These are phyloP conservation scores for Pichia sp. DNA, from an alignment of 1,139 yeast species.

Conservation along the genomic window DNA sequence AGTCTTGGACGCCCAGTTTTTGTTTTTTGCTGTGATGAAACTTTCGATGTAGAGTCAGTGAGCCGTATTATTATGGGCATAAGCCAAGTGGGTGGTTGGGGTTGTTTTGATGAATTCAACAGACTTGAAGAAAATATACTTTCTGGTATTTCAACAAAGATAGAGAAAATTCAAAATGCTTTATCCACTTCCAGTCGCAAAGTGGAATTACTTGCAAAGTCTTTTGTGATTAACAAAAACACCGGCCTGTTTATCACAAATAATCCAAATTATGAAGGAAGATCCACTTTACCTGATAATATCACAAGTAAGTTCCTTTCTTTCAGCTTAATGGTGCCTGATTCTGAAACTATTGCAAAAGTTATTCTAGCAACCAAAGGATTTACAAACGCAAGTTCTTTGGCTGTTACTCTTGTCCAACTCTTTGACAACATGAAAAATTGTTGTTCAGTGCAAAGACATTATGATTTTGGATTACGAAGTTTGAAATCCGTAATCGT, in stretches of 20 bases:
- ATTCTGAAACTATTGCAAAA: conserved; percentile 63
- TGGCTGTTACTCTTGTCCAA: conserved; percentile 52
- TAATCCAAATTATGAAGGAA: conserved; percentile 87
- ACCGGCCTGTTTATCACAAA: conserved; percentile 84
- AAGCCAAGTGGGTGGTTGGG: conserved; percentile 91
- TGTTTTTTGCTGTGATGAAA: conserved; percentile 88
- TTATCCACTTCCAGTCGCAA: conserved; percentile 29
- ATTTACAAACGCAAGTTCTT: conserved; percentile 43
- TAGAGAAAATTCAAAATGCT: conserved; percentile 66
- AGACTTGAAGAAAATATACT: conserved; percentile 66
- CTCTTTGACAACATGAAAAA: conserved; percentile 46
- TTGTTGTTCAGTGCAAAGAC: conserved; percentile 51
- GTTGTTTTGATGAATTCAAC: conserved; percentile 94
- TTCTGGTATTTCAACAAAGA: conserved; percentile 82
- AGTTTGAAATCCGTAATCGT: conserved; percentile 65
- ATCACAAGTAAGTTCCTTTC: conserved; percentile 73
- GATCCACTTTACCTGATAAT: conserved; percentile 82
- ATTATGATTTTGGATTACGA: conserved; percentile 88
- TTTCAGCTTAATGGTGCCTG: conserved; percentile 73
- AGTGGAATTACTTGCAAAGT: conserved; percentile 44
- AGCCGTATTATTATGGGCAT: conserved; percentile 76
- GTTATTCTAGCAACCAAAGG: conserved; percentile 74
- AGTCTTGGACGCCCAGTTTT: conserved; percentile 76
- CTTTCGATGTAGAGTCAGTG: conserved; percentile 79
- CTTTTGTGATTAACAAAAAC: conserved; percentile 41